Evolutionary conservation across 1,139 yeast genomes (phyloP), one percentile per base, ranked within the genome.

Genomic region (Oligophagozyma castellii): DNA sequence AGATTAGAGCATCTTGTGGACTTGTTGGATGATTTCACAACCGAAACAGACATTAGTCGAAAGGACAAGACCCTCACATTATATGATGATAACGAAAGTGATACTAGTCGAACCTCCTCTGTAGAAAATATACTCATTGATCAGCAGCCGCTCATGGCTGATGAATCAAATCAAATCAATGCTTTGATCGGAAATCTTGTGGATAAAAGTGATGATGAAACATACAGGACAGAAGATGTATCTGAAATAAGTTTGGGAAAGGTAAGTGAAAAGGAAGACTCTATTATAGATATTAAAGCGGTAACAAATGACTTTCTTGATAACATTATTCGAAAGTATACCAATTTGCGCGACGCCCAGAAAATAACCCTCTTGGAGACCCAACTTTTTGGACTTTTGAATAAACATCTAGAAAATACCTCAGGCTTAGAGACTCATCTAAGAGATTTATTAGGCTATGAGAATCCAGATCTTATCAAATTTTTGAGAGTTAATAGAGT

Each of bases 1-100:
- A 59, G 61, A 11, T 70, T 78, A 46, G 65, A 71, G 31, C 67
- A 65, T 22, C 56, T 80, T 31, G 42, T 69, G 16, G 62, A 65
- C 24, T 55, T 61, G 16, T 67, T 86, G 25, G 65, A 75, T 1
- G 94, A 58, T 12, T 60, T 48, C 12, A 35, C 37, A 1, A 44
- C 52, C n/a, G 33, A 53, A 0, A 72, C 67, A 27, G 51, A 60
- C 23, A 61, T n/a, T n/a, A n/a, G n/a, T n/a, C n/a, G n/a, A n/a
- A n/a, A n/a, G n/a, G n/a, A n/a, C n/a, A n/a, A n/a, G n/a, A n/a
- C n/a, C n/a, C n/a, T n/a, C n/a, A n/a, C n/a, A n/a, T n/a, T n/a
- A n/a, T n/a, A n/a, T n/a, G n/a, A n/a, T n/a, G n/a, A n/a, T n/a
- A n/a, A n/a, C n/a, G n/a, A n/a, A n/a, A n/a, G n/a, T n/a, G n/a